Base-by-base conservation (phyloP, 257 asterid species). In the Euphrasia confusa region DNA sequence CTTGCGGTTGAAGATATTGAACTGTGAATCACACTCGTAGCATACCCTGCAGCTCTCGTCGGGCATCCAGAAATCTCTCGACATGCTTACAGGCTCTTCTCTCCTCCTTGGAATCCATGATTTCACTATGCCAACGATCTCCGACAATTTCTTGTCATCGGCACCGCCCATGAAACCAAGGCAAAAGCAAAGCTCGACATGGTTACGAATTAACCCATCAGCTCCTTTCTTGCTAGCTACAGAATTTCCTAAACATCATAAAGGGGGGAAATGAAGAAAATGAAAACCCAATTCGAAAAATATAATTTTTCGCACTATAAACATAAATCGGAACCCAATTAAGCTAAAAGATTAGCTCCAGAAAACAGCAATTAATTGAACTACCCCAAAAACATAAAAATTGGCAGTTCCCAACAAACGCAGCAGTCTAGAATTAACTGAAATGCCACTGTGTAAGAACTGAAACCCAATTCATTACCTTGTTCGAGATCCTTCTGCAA, bases 1-100 rank as follows among this genome's bases (percentile, higher is more conserved):
- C 78, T 73, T 86, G 69, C 95, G 84, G 67, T 86, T 86, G 69
- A 83, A 81, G 64, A 86, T 65, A 64, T 80, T 81, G 72, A 86
- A 86, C 44, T 66, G 79, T 12, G 84, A 80, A 81, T 86, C 95
- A 66, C 95, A 83, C 65, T 86, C 95, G 64, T 86, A 86, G 81
- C 95, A 86, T 15, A 86, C 85, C 75, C 89, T 64, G 72, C 95
- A 86, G 75, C 91, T 86, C 74, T 80, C 81, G 52, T 86, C 95
- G 30, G 95, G 91, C 95, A 86, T 86, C 95, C 95, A 86, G 68
- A 86, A 86, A 72, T 86, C 85, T 65, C 89, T 78, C 1, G 95
- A 83, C 77, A 81, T 69, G 50, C 66, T 80, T 53, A 75, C 72
- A 60, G 75, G 74, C 52, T 13, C 84, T 54, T 45, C 84, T 50